Evolutionary conservation across 2,329 filamentous ascomycete genomes (phyloP), one percentile per base, ranked within the genome.

Genomic region (Beauveria brongniartii): DNA sequence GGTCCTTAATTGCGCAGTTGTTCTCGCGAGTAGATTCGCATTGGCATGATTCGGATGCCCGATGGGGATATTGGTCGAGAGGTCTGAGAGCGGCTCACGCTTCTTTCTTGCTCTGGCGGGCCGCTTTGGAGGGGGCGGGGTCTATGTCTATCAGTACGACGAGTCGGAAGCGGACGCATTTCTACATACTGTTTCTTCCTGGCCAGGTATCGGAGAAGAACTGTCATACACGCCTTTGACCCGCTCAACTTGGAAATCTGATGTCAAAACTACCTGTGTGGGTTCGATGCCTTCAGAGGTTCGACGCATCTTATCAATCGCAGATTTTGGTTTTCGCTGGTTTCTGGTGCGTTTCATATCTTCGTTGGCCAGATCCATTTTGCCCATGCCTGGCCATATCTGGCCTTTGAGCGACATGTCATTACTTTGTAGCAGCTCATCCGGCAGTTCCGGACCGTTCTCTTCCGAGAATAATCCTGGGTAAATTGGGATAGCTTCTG

Each of bases 311-410:
- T 83, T 82, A 60, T 83, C 78, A 24, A 91, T 75, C n/a, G 91
- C 85, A 1, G 84, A 86, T n/a, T 78, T 80, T 59, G 87, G 84
- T 71, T 93, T 93, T 67, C 88, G 85, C 73, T 93, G 90, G 69
- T 92, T 92, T 56, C 90, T 80, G 74, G 85, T 90, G 51, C 86
- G 82, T 67, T 85, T 87, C 80, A 89, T 88, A 63, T 88, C 83
- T 18, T 85, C 81, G 5, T 87, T 89, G 5, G 90, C 90, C 58
- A 90, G 85, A 71, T 93, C 90, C 69, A 92, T 92, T n/a, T 91
- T 80, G 58, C 84, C 82, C 89, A 92, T 92, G 20, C 90, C 90
- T 3, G 87, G 86, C 80, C 86, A 91, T 52, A 84, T 77, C n/a
- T 87, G 77, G 2, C 89, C 89, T 71, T 92, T 92, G 58, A 92